Base-by-base conservation (phyloP, 2,329 filamentous ascomycete genomes). In the Fusarium incarnatum region DNA sequence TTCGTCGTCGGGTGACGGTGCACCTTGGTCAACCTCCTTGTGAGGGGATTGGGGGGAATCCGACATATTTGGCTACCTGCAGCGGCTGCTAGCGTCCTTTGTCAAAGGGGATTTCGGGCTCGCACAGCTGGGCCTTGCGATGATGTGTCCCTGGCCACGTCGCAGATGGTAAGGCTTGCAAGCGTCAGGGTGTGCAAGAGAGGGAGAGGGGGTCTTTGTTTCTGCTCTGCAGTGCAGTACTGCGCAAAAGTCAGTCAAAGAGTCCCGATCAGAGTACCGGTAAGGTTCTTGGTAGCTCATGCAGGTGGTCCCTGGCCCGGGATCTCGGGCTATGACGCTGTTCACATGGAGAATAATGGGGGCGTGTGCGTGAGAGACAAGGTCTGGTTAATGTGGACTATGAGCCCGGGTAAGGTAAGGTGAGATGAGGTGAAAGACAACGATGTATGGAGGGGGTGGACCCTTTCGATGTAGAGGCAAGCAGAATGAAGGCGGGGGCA, bases 11-110 rank as follows among this genome's bases (percentile, higher is more conserved):
- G 91, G 91, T 86, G 94, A 97, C 87, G 94, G 93, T 89, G 89
- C 92, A 89, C 89, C 91, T 88, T 91, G 92, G 88, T 97, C 95
- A 87, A 94, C 92, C 86, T 97, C 94, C 88, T 97, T 96, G 80
- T 93, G 91, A 87, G 94, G 93, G 89, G 92, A 94, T 89, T 94
- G 87, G 83, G 87, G 86, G 84, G 87, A 88, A 83, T 88, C 92
- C 87, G 94, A 97, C 94, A 98, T 96, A 94, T 93, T 91, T 91
- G 89, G 89, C 87, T 88, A 87, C 85, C 84, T 88, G 87, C 86
- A 88, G 86, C 86, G 87, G 86, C 81, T 86, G 83, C 84, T 86
- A 82, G 84, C 86, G 79, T 87, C 86, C 83, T 85, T 87, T 71
- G 84, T 84, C 83, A 86, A 83, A 85, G 68, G 68, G 54, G 83